phyloP scores from a whole-genome alignment of 2,329 filamentous ascomycete species.

The Cordyceps fumosorosea region DNA sequence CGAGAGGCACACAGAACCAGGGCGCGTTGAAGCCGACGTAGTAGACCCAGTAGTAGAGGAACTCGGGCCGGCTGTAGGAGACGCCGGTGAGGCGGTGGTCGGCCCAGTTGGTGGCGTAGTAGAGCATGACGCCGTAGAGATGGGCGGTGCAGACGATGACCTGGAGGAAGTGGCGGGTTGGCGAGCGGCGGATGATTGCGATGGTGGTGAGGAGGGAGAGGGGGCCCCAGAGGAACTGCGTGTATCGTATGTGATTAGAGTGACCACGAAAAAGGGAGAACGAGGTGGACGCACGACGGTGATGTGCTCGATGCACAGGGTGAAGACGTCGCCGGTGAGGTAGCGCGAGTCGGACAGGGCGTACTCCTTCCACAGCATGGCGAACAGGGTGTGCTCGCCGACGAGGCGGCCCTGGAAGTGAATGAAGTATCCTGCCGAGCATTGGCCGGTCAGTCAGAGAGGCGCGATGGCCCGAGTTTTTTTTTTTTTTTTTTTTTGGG shows the following conservation, averaged over 20 bases:
- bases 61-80: slow-evolving; percentile 52
- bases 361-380: slow-evolving; percentile 92
- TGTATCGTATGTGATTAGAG: not conserved
- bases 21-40: slow-evolving; percentile 55
- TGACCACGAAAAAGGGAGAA: not conserved
- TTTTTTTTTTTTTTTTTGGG: too few species aligned
- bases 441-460: not conserved
- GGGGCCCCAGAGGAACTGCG: slow-evolving; percentile 50
- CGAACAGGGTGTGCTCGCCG: slow-evolving; percentile 63
- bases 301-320: slow-evolving; percentile 79
- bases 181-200: slow-evolving; percentile 36
- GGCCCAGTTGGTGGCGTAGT: slow-evolving; percentile 51
- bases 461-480: too few species aligned
- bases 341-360: slow-evolving; percentile 82
- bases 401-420: slow-evolving; percentile 60
- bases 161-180: slow-evolving; percentile 45
- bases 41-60: slow-evolving; percentile 57
- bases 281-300: slow-evolving; percentile 57
- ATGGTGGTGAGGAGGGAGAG: slow-evolving; percentile 45
- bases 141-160: slow-evolving; percentile 46
- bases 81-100: slow-evolving; percentile 39
- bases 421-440: slow-evolving; percentile 62
- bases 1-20: slow-evolving; percentile 50
- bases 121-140: slow-evolving; percentile 56
- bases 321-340: slow-evolving; percentile 72